Evolutionary conservation across 2,329 filamentous ascomycete species (phyloP).

Genomic region (Aureobasidium sp.): DNA sequence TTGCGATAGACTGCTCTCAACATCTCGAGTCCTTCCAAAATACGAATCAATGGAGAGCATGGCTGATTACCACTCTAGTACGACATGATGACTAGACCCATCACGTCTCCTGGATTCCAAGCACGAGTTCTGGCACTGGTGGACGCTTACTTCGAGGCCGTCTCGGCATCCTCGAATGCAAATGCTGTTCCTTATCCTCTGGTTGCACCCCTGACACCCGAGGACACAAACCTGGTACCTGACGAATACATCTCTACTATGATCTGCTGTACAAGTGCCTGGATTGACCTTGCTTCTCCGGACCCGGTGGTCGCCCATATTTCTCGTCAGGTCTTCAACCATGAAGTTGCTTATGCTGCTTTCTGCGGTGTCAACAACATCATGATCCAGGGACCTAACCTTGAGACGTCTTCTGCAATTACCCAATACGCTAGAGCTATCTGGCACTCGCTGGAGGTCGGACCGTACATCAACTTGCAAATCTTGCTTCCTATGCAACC

Average conservation of each 20-base stretch:
- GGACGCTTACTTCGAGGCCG: slow-evolving; percentile 44
- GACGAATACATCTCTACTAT: slow-evolving; percentile 62
- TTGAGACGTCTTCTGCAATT: slow-evolving; percentile 45
- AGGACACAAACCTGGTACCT: slow-evolving; percentile 68
- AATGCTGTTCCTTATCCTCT: slow-evolving; percentile 36
- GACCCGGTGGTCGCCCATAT: slow-evolving; percentile 78
- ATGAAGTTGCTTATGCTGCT: slow-evolving; percentile 89
- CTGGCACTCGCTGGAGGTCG: slow-evolving; percentile 67
- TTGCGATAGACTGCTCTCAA: background rate
- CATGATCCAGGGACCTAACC: slow-evolving; percentile 68
- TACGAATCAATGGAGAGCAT: background rate
- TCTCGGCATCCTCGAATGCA: slow-evolving; percentile 27
- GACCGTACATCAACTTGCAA: slow-evolving; percentile 68
- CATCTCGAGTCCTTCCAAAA: background rate
- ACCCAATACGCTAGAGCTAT: slow-evolving; percentile 66
- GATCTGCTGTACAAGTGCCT: slow-evolving; percentile 73
- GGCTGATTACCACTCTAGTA: slow-evolving; percentile 46
- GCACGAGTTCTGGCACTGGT: slow-evolving; percentile 57
- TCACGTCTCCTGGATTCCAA: slow-evolving; percentile 68
- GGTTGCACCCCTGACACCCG: slow-evolving; percentile 60
- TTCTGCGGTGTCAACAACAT: slow-evolving; percentile 87
- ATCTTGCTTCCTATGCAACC: slow-evolving; percentile 80
- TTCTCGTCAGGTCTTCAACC: slow-evolving; percentile 79
- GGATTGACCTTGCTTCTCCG: slow-evolving; percentile 81
- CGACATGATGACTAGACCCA: slow-evolving; percentile 67